These are phyloP conservation scores for Pochonia chlamydosporia DNA, from an alignment of 2,329 filamentous ascomycete species.

Conservation along the genomic window DNA sequence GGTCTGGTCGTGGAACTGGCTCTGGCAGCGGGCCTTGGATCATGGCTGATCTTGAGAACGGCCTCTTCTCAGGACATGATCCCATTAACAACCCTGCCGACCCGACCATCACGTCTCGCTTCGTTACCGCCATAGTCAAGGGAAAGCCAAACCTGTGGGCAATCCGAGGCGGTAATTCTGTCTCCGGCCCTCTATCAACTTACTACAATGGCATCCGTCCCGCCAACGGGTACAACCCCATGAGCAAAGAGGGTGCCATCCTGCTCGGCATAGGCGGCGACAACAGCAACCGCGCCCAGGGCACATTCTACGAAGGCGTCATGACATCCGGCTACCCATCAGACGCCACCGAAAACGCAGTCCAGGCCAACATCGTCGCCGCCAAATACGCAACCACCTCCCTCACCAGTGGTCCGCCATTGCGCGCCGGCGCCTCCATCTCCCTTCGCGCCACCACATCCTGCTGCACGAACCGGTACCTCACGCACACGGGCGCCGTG, in stretches of 20 bases:
- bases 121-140: constrained; percentile 53
- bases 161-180: constrained; percentile 51
- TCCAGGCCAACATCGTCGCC: constrained; percentile 52
- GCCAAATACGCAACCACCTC: constrained; percentile 19
- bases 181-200: constrained; percentile 48
- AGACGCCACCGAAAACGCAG: constrained; percentile 50
- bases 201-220: constrained; percentile 55
- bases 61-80: constrained; percentile 52
- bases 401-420: constrained; percentile 38
- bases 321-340: constrained; percentile 58
- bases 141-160: constrained; percentile 52
- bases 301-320: constrained; percentile 60
- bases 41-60: constrained; percentile 65
- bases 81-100: constrained; percentile 42
- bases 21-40: constrained; percentile 58
- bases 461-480: constrained; percentile 46
- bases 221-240: constrained; percentile 43
- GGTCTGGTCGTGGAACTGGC: constrained; percentile 51
- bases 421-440: constrained; percentile 43
- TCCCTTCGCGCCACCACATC: constrained; percentile 51
- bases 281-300: constrained; percentile 53
- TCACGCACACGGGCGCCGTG: constrained; percentile 44
- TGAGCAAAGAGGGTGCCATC: constrained; percentile 60
- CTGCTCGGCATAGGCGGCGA: constrained; percentile 68
- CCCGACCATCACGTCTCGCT: constrained; percentile 47